A percentile compares a stretch with the other conserved stretches of the same genome.
Evolutionary conservation across 257 asterid genomes (phyloP).

Genomic region (Rubia yunnanensis): DNA sequence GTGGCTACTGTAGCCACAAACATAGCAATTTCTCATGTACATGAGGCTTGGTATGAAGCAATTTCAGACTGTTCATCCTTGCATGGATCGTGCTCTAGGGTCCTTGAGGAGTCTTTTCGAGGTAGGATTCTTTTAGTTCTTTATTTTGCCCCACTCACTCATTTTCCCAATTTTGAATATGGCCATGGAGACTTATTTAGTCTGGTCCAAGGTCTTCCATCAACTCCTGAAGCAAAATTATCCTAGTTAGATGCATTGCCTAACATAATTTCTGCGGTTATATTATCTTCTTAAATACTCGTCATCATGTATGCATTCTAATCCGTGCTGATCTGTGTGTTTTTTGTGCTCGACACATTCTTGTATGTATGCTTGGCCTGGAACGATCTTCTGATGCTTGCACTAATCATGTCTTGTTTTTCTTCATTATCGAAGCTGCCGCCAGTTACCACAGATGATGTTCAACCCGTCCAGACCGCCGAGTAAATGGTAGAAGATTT

Average conservation of each 20-base stretch:
- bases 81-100: no score
- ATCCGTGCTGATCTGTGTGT: neutral
- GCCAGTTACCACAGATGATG: conserved; percentile 33
- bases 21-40: no score
- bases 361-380: neutral
- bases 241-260: neutral
- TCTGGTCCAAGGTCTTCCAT: neutral
- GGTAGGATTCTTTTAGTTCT: neutral
- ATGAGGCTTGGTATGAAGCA: no score
- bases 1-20: no score
- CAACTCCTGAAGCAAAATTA: neutral
- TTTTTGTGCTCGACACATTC: neutral
- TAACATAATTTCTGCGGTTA: neutral
- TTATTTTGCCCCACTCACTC: neutral
- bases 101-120: no score
- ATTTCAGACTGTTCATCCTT: no score
- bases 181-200: no score
- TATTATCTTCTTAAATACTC: neutral
- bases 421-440: conserved; percentile 25
- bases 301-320: neutral
- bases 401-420: conserved; percentile 1
- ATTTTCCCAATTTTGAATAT: neutral
- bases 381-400: no score
- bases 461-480: conserved; percentile 41
- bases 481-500: conserved; percentile 18